Percentiles rank a stretch among this genome's conserved stretches.
Evolutionary conservation across 352 stramenopile species (phyloP).

Genomic region (Globisporangium splendens): DNA sequence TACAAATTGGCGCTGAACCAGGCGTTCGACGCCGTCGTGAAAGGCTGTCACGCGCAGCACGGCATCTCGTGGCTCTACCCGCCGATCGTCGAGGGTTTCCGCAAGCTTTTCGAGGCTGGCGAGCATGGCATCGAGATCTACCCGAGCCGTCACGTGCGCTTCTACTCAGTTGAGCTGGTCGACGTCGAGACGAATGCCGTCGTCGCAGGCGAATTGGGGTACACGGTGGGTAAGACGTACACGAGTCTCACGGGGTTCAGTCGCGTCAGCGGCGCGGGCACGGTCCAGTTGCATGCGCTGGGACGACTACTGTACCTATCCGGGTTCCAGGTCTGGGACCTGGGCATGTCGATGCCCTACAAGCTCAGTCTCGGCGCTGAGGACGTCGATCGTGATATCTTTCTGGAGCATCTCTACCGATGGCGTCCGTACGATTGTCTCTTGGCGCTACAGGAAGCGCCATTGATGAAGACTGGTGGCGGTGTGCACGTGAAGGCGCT

Average conservation of each 20-base stretch:
- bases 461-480: conserved; percentile 21
- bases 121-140: conserved; percentile 61
- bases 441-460: conserved; percentile 39
- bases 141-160: conserved; percentile 52
- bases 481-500: conserved; percentile 52
- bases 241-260: conserved; percentile 87
- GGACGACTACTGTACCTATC: conserved; percentile 66
- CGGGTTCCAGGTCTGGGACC: conserved; percentile 83
- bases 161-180: conserved; percentile 91
- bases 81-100: conserved; percentile 84
- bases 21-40: conserved; percentile 86
- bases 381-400: conserved; percentile 67
- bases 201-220: conserved; percentile 90
- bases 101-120: conserved; percentile 52
- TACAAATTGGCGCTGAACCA: conserved; percentile 88
- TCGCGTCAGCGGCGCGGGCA: conserved; percentile 66
- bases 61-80: conserved; percentile 92
- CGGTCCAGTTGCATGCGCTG: conserved; percentile 80
- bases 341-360: conserved; percentile 89
- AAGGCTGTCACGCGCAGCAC: conserved; percentile 91
- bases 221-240: conserved; percentile 92
- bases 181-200: conserved; percentile 73
- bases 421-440: conserved; percentile 48
- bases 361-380: conserved; percentile 78
- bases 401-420: conserved; percentile 66